Percentiles rank a stretch among this genome's conserved stretches.
Evolutionary conservation across 495 filamentous ascomycete species (phyloP).

Genomic region (Chaetomium fimeti): DNA sequence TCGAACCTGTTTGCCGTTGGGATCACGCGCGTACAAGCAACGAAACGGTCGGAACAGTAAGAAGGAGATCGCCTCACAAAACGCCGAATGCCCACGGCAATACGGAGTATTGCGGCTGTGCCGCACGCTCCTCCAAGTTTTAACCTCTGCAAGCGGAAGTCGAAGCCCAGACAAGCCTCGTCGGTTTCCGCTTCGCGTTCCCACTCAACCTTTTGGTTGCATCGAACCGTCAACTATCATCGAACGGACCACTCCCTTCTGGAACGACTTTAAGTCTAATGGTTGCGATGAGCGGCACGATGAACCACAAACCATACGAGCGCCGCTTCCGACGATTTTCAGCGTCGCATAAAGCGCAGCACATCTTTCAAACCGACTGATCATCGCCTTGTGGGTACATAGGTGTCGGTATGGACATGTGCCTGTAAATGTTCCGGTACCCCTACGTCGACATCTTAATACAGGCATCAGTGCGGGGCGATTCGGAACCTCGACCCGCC

Average conservation of each 20-base stretch:
- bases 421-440: too few species aligned
- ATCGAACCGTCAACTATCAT: background rate
- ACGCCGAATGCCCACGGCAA: background rate
- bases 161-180: background rate
- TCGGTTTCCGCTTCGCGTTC: background rate
- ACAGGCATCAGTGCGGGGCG: background rate
- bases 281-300: background rate
- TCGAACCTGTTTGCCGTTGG: conserved; percentile 11
- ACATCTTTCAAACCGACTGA: background rate
- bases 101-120: background rate
- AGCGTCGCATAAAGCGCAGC: background rate
- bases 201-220: background rate
- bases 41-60: conserved; percentile 9
- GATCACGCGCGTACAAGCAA: conserved; percentile 17
- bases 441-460: too few species aligned
- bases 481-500: background rate
- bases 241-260: background rate
- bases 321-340: background rate
- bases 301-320: background rate
- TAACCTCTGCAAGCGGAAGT: background rate
- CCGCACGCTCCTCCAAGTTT: background rate
- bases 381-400: background rate
- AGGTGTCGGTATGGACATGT: too few species aligned
- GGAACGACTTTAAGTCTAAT: background rate
- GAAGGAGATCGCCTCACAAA: too few species aligned